A percentile compares a stretch with the other conserved stretches of the same genome.
phyloP scores from a whole-genome alignment of 2,329 filamentous ascomycete species.

The Diplocarpon mali region DNA sequence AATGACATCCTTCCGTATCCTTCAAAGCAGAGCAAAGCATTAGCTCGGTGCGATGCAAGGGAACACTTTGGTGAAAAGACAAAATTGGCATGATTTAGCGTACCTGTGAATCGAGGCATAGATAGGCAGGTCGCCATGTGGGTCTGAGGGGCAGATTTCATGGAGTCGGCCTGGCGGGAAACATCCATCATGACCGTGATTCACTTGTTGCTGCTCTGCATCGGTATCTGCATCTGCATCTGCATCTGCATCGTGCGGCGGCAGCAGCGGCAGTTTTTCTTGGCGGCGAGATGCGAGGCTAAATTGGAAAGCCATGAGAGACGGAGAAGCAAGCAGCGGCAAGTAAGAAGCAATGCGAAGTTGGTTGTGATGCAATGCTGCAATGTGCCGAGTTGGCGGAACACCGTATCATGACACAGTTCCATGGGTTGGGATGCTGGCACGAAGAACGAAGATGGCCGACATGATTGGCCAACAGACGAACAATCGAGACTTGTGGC shows the following conservation, averaged over 20 bases:
- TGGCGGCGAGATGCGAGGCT: neutral
- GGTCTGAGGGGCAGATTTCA: conserved; percentile 22
- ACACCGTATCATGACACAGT: too few species aligned
- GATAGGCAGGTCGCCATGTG: conserved; percentile 44
- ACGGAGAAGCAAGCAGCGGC: too few species aligned
- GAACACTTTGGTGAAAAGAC: neutral
- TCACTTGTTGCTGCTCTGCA: too few species aligned
- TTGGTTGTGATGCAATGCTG: too few species aligned
- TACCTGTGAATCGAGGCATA: conserved; percentile 67
- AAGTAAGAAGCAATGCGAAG: too few species aligned
- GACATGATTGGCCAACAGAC: too few species aligned
- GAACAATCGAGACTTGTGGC: too few species aligned
- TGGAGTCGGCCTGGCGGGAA: conserved; percentile 19
- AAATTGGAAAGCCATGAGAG: too few species aligned
- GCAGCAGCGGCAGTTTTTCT: neutral
- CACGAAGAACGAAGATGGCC: too few species aligned
- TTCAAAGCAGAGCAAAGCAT: conserved; percentile 4
- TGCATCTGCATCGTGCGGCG: conserved; percentile 13
- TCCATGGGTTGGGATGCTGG: too few species aligned
- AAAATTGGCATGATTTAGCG: too few species aligned
- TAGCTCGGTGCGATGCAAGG: neutral
- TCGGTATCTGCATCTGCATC: neutral
- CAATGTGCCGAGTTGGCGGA: too few species aligned
- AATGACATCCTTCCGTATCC: conserved; percentile 50
- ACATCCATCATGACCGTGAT: conserved; percentile 19